phyloP scores from a whole-genome alignment of 768 basidiomycete genomes.

The Postia placenta region DNA sequence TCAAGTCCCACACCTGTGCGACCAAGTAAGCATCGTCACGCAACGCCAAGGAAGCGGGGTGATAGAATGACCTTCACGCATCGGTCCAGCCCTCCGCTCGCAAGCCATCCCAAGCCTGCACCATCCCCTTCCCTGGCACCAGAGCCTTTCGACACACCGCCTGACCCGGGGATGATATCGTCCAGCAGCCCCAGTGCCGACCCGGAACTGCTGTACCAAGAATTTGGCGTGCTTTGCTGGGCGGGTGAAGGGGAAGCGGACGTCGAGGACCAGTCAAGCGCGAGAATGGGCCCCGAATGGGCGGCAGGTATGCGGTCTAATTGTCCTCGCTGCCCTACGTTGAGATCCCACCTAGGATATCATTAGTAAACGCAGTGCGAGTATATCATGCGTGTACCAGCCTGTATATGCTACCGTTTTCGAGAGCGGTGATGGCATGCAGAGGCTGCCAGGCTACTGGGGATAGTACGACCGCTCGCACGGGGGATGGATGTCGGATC shows the following conservation, averaged over 20 bases:
- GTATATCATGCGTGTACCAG: conserved; percentile 11
- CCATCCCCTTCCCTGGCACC: conserved; percentile 10
- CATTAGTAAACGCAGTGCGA: background rate
- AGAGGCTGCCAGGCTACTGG: conserved; percentile 58
- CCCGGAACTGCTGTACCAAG: conserved; percentile 16
- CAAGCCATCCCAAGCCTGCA: conserved; percentile 59
- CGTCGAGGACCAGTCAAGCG: conserved; percentile 63
- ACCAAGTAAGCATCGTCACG: background rate
- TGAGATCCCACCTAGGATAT: conserved; percentile 62
- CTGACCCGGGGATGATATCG: conserved; percentile 13
- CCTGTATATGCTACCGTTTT: conserved; percentile 45
- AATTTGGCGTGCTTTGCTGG: conserved; percentile 10
- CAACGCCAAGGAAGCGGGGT: background rate
- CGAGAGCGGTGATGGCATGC: conserved; percentile 45
- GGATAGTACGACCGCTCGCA: conserved; percentile 67
- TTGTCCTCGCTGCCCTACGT: conserved; percentile 68
- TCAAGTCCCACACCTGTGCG: conserved; percentile 69
- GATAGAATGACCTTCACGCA: conserved; percentile 57
- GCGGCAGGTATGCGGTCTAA: conserved; percentile 70
- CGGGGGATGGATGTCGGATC: conserved; percentile 62
- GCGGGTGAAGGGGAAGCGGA: conserved; percentile 13
- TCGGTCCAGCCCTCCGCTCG: conserved; percentile 73
- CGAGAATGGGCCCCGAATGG: conserved; percentile 64
- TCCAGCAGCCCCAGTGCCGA: conserved; percentile 17
- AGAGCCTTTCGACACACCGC: conserved; percentile 4